These are phyloP conservation scores for Ophiostoma sp. DNA, from an alignment of 2,329 filamentous ascomycete genomes.

Conservation along the genomic window DNA sequence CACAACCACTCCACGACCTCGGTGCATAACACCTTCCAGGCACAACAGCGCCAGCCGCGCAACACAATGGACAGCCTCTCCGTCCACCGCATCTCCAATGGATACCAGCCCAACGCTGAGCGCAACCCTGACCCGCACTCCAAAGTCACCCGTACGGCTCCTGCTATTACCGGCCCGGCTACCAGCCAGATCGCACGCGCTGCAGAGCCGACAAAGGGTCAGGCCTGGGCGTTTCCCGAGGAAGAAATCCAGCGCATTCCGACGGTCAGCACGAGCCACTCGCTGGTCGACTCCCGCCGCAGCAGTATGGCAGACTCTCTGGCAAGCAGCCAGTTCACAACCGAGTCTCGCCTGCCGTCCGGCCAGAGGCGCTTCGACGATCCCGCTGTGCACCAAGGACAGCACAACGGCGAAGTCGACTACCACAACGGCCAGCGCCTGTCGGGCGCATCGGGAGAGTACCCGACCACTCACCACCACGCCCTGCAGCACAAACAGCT, in stretches of 20 bases:
- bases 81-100: conserved; percentile 57
- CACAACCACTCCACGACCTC: conserved; percentile 72
- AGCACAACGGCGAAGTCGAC: conserved; percentile 52
- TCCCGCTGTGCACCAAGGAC: conserved; percentile 63
- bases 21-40: conserved; percentile 54
- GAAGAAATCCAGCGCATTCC: conserved; percentile 54
- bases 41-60: conserved; percentile 57
- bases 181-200: conserved; percentile 62
- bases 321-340: conserved; percentile 72
- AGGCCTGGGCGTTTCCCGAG: conserved; percentile 78
- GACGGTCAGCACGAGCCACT: conserved; percentile 41
- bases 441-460: conserved; percentile 49
- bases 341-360: conserved; percentile 63
- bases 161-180: conserved; percentile 67
- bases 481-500: conserved; percentile 69
- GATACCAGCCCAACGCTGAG: conserved; percentile 56
- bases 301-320: conserved; percentile 73
- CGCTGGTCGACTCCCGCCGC: conserved; percentile 60
- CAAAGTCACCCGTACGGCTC: conserved; percentile 60
- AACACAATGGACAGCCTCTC: conserved; percentile 47
- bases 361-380: conserved; percentile 71
- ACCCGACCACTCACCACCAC: conserved; percentile 63
- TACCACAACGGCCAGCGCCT: conserved; percentile 38
- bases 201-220: conserved; percentile 73
- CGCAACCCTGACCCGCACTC: conserved; percentile 47